phyloP scores from a whole-genome alignment of 2,329 filamentous ascomycete species.

The Calonectria multiphialidica region DNA sequence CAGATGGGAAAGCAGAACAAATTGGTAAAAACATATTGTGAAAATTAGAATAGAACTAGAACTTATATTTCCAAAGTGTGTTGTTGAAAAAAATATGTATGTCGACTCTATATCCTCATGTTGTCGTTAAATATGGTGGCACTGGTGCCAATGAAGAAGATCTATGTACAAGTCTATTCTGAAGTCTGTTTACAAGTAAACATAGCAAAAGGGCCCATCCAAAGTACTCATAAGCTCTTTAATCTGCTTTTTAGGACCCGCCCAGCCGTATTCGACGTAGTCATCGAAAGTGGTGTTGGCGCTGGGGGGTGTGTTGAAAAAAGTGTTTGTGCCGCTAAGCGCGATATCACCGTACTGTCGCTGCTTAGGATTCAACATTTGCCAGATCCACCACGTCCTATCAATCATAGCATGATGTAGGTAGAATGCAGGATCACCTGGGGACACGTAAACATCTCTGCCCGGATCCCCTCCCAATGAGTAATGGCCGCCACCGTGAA shows the following conservation, averaged over 20 bases:
- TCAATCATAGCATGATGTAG: background rate
- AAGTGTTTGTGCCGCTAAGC: background rate
- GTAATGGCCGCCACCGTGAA: slow-evolving; percentile 55
- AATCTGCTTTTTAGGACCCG: background rate
- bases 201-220: background rate
- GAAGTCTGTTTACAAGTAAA: background rate
- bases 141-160: background rate
- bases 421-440: slow-evolving; percentile 52
- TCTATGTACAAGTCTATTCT: background rate
- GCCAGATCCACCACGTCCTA: background rate
- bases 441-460: slow-evolving; percentile 54
- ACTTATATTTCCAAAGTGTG: too few species aligned
- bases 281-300: background rate
- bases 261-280: background rate
- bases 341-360: background rate
- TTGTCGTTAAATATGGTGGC: slow-evolving; percentile 14
- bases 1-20: too few species aligned
- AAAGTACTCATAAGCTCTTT: background rate
- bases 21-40: background rate
- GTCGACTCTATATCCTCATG: slow-evolving; percentile 12
- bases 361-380: background rate
- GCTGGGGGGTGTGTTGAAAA: background rate
- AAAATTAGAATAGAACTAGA: too few species aligned
- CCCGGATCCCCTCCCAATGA: slow-evolving; percentile 56
- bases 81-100: background rate